phyloP scores from a whole-genome alignment of 129 eudicot genomes.

The Flaveria sonorensis region DNA sequence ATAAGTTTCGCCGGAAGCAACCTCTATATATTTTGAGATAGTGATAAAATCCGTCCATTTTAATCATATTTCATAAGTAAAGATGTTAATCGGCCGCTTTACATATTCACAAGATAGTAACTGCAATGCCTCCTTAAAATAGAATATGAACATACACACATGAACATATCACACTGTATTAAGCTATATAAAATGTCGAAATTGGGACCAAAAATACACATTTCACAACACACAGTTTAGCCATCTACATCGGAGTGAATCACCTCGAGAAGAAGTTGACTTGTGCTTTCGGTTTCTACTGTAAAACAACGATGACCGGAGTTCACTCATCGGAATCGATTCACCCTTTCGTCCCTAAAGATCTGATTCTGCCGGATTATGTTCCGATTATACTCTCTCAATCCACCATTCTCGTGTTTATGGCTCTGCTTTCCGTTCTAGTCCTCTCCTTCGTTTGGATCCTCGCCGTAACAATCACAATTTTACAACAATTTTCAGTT shows the following conservation, averaged over 20 bases:
- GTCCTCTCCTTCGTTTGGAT: conserved; percentile 65
- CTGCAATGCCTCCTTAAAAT: no score
- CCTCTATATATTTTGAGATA: no score
- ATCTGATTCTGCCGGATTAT: conserved; percentile 66
- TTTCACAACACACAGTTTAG: not conserved
- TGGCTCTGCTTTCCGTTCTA: conserved; percentile 51
- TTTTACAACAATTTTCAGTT: not conserved
- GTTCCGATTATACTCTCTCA: conserved; percentile 63
- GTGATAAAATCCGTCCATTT: no score
- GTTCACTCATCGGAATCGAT: conserved; percentile 28
- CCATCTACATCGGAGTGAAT: conserved; percentile 13
- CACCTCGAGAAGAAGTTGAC: conserved; percentile 29
- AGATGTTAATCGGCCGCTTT: no score
- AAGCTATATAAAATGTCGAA: not conserved
- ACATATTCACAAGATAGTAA: no score
- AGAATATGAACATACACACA: no score
- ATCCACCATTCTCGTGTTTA: conserved; percentile 58
- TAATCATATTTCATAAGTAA: no score
- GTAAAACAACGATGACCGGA: conserved; percentile 17
- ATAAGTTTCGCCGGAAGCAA: no score
- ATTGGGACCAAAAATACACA: not conserved
- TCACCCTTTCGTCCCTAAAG: conserved; percentile 75
- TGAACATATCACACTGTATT: no score
- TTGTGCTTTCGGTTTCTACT: not conserved
- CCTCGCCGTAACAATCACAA: conserved; percentile 51